Evolutionary conservation across 495 filamentous ascomycete species (phyloP).

Genomic region (Haplographium delicatum): DNA sequence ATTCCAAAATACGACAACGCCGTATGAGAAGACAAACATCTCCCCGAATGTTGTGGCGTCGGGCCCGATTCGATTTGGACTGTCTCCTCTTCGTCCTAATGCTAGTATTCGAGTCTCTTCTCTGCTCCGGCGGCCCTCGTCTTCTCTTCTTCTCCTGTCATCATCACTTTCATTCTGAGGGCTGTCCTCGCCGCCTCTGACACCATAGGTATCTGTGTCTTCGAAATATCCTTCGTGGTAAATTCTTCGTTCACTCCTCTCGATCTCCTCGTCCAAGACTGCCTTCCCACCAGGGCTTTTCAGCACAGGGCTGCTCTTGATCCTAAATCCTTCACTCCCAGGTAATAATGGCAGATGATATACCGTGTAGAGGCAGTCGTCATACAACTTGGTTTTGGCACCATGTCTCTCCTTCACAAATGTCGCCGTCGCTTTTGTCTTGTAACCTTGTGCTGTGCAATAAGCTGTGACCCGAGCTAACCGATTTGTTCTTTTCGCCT

Average conservation of each 20-base stretch:
- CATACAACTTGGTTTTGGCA: conserved; percentile 97
- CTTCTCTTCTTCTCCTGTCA: conserved; percentile 24
- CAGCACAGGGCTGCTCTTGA: conserved; percentile 83
- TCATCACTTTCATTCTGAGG: conserved; percentile 29
- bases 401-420: conserved; percentile 87
- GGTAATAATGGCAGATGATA: conserved; percentile 89
- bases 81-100: conserved; percentile 22
- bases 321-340: conserved; percentile 76
- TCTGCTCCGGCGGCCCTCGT: conserved; percentile 23
- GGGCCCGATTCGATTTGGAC: conserved; percentile 46
- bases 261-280: conserved; percentile 91
- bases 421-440: conserved; percentile 74
- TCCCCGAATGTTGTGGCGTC: conserved; percentile 76
- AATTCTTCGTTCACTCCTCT: conserved; percentile 82
- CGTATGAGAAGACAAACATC: conserved; percentile 98
- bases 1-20: conserved; percentile 98
- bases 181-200: conserved; percentile 32
- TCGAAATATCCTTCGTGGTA: conserved; percentile 85
- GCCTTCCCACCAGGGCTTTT: conserved; percentile 92
- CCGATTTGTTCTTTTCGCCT: conserved; percentile 80
- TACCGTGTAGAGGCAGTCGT: conserved; percentile 93
- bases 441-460: conserved; percentile 91
- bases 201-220: conserved; percentile 40
- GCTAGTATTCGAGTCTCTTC: conserved; percentile 20
- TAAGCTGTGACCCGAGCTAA: conserved; percentile 89